Evolutionary conservation across 2,329 filamentous ascomycete genomes (phyloP).

Genomic region (Fusarium subtropicale): DNA sequence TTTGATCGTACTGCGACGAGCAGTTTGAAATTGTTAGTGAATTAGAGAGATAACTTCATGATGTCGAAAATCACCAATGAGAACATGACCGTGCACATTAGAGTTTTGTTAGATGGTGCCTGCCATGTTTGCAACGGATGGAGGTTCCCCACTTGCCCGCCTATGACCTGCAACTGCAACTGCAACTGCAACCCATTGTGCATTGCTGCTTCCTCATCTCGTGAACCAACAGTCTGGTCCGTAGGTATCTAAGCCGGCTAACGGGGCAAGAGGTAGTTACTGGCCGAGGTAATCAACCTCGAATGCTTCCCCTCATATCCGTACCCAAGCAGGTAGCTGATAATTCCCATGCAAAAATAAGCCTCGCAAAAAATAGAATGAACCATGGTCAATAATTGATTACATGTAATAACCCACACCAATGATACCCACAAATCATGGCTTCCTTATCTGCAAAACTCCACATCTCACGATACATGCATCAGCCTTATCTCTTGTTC

Average conservation of each 20-base stretch:
- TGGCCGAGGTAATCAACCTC: not conserved
- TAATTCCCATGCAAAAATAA: not conserved
- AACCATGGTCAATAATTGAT: conserved; percentile 14
- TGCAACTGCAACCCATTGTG: not conserved
- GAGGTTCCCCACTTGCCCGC: not conserved
- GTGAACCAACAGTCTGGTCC: not conserved
- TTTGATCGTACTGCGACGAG: not conserved
- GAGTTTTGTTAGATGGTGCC: conserved; percentile 11
- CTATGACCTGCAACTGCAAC: not conserved
- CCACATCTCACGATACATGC: conserved; percentile 30
- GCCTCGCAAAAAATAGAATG: not conserved
- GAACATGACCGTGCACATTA: conserved; percentile 12
- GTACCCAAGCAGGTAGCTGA: not conserved
- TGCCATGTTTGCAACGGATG: not conserved
- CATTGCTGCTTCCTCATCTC: conserved; percentile 12
- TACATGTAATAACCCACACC: conserved; percentile 17
- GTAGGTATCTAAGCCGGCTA: not conserved
- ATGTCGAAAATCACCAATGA: conserved; percentile 10
- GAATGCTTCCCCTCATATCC: no score
- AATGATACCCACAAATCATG: conserved; percentile 17
- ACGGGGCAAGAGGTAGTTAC: not conserved
- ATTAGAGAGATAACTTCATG: conserved; percentile 3
- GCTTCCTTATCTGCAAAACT: conserved; percentile 33
- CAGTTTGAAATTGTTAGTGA: not conserved
- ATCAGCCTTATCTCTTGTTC: conserved; percentile 34